Percentiles rank a stretch among this genome's conserved stretches.
Evolutionary conservation across 2,329 filamentous ascomycete genomes (phyloP).

Genomic region (Aspergillus intermedius): DNA sequence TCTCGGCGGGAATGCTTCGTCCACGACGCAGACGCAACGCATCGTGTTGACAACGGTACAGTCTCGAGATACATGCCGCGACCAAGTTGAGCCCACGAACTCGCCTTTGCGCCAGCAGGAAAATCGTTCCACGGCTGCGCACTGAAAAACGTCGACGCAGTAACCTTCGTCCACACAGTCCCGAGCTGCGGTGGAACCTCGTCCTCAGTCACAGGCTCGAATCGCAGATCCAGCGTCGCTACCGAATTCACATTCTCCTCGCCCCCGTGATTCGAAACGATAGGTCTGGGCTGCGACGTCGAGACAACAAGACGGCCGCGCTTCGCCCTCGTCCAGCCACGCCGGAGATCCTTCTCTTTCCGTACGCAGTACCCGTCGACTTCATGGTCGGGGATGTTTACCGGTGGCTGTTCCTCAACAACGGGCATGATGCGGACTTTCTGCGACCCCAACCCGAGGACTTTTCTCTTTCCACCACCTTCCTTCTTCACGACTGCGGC

Average conservation of each 20-base stretch:
- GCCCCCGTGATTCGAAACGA: slow-evolving; percentile 34
- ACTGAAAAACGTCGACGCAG: slow-evolving; percentile 53
- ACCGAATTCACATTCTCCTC: slow-evolving; percentile 45
- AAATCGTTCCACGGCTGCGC: slow-evolving; percentile 45
- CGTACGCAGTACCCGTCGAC: slow-evolving; percentile 47
- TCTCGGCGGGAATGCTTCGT: slow-evolving; percentile 37
- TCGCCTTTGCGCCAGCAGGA: slow-evolving; percentile 38
- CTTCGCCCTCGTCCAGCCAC: slow-evolving; percentile 53
- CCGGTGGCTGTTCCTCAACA: slow-evolving; percentile 54
- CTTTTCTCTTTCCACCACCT: slow-evolving; percentile 31
- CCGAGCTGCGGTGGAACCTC: slow-evolving; percentile 49
- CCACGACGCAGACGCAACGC: slow-evolving; percentile 54
- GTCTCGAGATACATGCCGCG: slow-evolving; percentile 50
- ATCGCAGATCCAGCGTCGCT: slow-evolving; percentile 52
- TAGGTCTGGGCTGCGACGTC: slow-evolving; percentile 51
- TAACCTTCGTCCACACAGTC: slow-evolving; percentile 49
- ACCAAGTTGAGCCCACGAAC: slow-evolving; percentile 35
- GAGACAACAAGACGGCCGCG: slow-evolving; percentile 53
- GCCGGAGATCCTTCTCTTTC: slow-evolving; percentile 55
- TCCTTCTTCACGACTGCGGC: slow-evolving; percentile 38
- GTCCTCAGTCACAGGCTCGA: slow-evolving; percentile 49
- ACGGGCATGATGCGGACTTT: slow-evolving; percentile 56
- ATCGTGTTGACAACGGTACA: slow-evolving; percentile 49
- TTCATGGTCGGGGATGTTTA: slow-evolving; percentile 43
- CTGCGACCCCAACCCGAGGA: slow-evolving; percentile 46